Conservation (phyloP, 2,329 filamentous ascomycete genomes). For the Hypomyces rosellus region DNA sequence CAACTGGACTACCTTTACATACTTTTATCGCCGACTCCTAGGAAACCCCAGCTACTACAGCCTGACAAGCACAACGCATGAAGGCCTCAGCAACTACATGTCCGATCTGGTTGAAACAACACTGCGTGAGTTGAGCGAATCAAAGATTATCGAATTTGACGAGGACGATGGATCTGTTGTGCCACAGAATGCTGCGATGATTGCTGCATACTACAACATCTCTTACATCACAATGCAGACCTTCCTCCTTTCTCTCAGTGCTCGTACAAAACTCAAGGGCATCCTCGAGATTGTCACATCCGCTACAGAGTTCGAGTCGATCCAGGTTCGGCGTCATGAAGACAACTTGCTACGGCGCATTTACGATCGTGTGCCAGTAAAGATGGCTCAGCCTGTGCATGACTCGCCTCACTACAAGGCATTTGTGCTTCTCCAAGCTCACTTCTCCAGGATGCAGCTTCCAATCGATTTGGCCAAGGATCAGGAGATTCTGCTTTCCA, state of each 20-base stretch:
- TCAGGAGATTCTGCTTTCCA: slow-evolving; percentile 79
- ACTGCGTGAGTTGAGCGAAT: slow-evolving; percentile 81
- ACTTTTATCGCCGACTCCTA: slow-evolving; percentile 90
- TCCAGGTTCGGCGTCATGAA: slow-evolving; percentile 91
- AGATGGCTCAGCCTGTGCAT: slow-evolving; percentile 80
- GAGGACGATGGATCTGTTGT: slow-evolving; percentile 87
- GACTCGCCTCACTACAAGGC: slow-evolving; percentile 98
- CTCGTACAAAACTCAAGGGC: slow-evolving; percentile 89
- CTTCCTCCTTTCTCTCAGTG: slow-evolving; percentile 82
- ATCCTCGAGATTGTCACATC: slow-evolving; percentile 96
- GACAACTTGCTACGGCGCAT: slow-evolving; percentile 81
- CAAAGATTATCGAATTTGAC: slow-evolving; percentile 92
- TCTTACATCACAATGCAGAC: slow-evolving; percentile 99
- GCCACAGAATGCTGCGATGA: slow-evolving; percentile 94
- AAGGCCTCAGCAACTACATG: slow-evolving; percentile 87
- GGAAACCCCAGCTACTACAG: slow-evolving; percentile 97
- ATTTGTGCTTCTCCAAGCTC: slow-evolving; percentile 92
- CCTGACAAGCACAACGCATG: slow-evolving; percentile 78
- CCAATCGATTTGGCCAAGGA: slow-evolving; percentile 95
- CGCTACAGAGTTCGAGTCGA: slow-evolving; percentile 90
- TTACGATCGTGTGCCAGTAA: slow-evolving; percentile 90
- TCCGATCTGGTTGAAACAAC: slow-evolving; percentile 93
- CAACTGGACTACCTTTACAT: slow-evolving; percentile 97
- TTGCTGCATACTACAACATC: slow-evolving; percentile 98
- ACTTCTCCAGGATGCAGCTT: slow-evolving; percentile 95